Percentiles rank a stretch among this genome's conserved stretches.
Evolutionary conservation across 2,329 filamentous ascomycete species (phyloP).

Genomic region (Scytalidium sp.): DNA sequence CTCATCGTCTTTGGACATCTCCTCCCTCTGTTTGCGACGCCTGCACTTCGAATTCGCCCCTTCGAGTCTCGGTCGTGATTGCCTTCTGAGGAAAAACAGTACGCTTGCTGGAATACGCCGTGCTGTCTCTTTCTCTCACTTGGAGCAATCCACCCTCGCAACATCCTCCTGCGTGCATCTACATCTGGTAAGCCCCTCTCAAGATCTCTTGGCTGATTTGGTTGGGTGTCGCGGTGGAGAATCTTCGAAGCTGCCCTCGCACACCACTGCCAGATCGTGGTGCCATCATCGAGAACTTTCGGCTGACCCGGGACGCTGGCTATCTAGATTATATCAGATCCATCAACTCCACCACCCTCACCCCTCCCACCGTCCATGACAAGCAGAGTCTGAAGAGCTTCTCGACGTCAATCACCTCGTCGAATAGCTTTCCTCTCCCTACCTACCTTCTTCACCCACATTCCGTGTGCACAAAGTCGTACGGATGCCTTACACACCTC

Average conservation of each 20-base stretch:
- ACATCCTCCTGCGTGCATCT: no score
- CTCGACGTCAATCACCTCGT: conserved; percentile 13
- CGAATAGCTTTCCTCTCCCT: conserved; percentile 14
- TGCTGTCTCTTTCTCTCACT: conserved; percentile 14
- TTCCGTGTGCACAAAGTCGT: conserved; percentile 19
- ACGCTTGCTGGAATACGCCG: conserved; percentile 28
- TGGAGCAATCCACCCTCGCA: background rate
- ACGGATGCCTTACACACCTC: conserved; percentile 86
- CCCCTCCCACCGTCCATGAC: background rate
- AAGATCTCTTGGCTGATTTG: no score
- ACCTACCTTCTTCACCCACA: conserved; percentile 8
- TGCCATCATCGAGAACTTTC: background rate
- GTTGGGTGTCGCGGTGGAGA: no score
- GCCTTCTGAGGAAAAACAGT: conserved; percentile 9
- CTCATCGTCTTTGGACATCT: background rate
- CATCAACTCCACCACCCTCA: background rate
- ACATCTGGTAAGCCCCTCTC: no score
- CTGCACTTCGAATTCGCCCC: conserved; percentile 7
- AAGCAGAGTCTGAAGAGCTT: background rate
- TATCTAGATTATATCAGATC: background rate
- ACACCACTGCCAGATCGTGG: no score
- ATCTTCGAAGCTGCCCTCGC: no score
- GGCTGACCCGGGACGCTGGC: background rate
- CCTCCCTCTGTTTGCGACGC: background rate
- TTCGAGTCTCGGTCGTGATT: conserved; percentile 11